A percentile compares a stretch with the other conserved stretches of the same genome.
phyloP scores from a whole-genome alignment of 106 monocot species.

The Platanthera zijinensis region DNA sequence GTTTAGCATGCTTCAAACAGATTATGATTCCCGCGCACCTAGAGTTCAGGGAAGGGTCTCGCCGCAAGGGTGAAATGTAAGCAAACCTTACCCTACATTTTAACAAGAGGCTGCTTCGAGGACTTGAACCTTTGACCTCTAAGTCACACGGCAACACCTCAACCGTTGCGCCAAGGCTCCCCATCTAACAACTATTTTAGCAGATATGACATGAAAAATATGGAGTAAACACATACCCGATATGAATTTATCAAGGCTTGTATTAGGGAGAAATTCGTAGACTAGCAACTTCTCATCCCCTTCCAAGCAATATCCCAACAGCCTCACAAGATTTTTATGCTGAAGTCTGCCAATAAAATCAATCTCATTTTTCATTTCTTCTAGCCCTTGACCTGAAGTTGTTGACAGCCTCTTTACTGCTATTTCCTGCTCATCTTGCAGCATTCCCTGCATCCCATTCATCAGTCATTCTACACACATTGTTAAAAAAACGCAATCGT shows the following conservation, averaged over 20 bases:
- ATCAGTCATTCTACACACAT: not conserved
- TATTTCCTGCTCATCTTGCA: constrained; percentile 22
- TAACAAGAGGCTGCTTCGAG: too few species aligned
- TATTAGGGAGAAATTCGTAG: constrained; percentile 35
- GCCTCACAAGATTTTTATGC: constrained; percentile 32
- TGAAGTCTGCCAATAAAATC: constrained; percentile 34
- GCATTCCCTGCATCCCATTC: constrained; percentile 15
- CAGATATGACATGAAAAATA: not conserved
- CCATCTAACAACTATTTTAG: too few species aligned
- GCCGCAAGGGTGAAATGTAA: too few species aligned
- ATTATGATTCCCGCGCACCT: too few species aligned
- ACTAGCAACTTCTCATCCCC: constrained; percentile 29
- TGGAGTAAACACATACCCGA: constrained; percentile 18
- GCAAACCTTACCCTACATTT: too few species aligned
- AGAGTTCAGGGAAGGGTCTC: too few species aligned
- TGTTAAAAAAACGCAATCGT: too few species aligned
- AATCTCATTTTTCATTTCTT: constrained; percentile 36
- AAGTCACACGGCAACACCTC: too few species aligned
- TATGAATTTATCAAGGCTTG: constrained; percentile 28
- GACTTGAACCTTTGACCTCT: too few species aligned
- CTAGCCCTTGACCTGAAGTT: constrained; percentile 23
- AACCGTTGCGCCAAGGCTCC: too few species aligned
- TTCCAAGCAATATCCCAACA: constrained; percentile 32
- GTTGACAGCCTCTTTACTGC: constrained; percentile 36
- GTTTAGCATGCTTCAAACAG: too few species aligned